Evolutionary conservation across 2,329 filamentous ascomycete genomes (phyloP).

Genomic region (Madurella mycetomatis): DNA sequence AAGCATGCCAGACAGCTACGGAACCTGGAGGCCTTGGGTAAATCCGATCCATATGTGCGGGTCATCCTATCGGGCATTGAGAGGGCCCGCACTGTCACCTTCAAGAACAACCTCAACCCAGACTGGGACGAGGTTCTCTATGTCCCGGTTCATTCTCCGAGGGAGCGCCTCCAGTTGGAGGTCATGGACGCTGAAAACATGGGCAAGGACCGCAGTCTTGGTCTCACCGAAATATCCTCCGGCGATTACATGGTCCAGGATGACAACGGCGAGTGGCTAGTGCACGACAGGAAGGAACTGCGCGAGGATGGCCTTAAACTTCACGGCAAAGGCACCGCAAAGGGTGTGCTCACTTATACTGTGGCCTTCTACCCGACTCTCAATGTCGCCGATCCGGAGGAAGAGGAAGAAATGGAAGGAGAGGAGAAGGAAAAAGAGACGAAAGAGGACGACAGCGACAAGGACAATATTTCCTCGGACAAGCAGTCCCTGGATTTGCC

Average conservation of each 20-base stretch:
- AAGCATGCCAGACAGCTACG: slow-evolving; percentile 75
- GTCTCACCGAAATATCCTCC: slow-evolving; percentile 70
- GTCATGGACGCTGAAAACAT: slow-evolving; percentile 96
- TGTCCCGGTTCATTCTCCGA: slow-evolving; percentile 77
- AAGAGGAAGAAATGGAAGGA: slow-evolving; percentile 62
- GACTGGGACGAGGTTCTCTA: slow-evolving; percentile 96
- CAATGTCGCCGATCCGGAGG: slow-evolving; percentile 82
- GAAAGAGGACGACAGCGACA: slow-evolving; percentile 41
- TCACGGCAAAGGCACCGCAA: slow-evolving; percentile 66
- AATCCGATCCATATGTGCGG: slow-evolving; percentile 91
- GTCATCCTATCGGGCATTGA: slow-evolving; percentile 86
- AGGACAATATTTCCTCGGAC: slow-evolving; percentile 33
- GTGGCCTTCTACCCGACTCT: slow-evolving; percentile 87
- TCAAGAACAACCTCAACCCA: slow-evolving; percentile 91
- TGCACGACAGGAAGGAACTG: slow-evolving; percentile 69
- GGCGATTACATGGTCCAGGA: slow-evolving; percentile 75
- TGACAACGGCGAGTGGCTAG: slow-evolving; percentile 74
- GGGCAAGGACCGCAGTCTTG: slow-evolving; percentile 84
- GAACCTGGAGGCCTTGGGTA: slow-evolving; percentile 92
- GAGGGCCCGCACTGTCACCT: slow-evolving; percentile 89
- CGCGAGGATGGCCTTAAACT: slow-evolving; percentile 67
- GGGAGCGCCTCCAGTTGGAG: slow-evolving; percentile 82
- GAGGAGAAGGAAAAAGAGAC: slow-evolving; percentile 44
- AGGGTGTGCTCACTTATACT: slow-evolving; percentile 78
- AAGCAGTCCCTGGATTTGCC: slow-evolving; percentile 32